phyloP scores from a whole-genome alignment of 1,139 yeast genomes.

The Kodamaea derodonti region DNA sequence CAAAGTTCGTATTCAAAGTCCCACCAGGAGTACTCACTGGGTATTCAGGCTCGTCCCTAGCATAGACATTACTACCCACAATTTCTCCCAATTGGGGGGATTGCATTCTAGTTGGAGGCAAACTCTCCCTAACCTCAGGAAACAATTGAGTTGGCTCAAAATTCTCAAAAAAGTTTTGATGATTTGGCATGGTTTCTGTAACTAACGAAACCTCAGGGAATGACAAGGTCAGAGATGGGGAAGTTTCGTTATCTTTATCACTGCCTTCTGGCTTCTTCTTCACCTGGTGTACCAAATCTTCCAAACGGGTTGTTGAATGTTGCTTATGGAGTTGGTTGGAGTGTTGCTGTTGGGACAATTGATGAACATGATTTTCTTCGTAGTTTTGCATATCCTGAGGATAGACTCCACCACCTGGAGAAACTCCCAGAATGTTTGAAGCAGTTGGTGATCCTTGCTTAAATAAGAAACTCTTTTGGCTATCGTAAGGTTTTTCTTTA shows the following conservation, averaged over 20 bases:
- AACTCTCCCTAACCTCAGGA: constrained; percentile 33
- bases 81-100: constrained; percentile 21
- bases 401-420: constrained; percentile 28
- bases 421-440: constrained; percentile 24
- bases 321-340: neutral
- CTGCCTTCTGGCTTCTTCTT: constrained; percentile 14
- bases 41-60: constrained; percentile 8
- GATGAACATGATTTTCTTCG: neutral
- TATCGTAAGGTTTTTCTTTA: constrained; percentile 4
- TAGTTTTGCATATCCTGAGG: constrained; percentile 7
- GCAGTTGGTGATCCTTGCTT: constrained; percentile 11
- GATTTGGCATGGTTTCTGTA: constrained; percentile 41
- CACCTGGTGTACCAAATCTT: constrained; percentile 31
- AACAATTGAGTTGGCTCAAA: constrained; percentile 50
- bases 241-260: constrained; percentile 22
- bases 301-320: constrained; percentile 17
- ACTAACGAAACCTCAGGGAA: constrained; percentile 48
- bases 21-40: constrained; percentile 32
- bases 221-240: constrained; percentile 40
- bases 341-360: neutral
- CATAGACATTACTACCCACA: constrained; percentile 16
- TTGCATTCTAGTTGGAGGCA: constrained; percentile 38
- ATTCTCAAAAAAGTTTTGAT: constrained; percentile 41
- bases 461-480: constrained; percentile 2
- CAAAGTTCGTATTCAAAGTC: constrained; percentile 37